Percentiles rank a stretch among this genome's conserved stretches.
These are phyloP conservation scores for Plasmodium vinckei DNA, from an alignment of 169 alveolate genomes.

Conservation along the genomic window DNA sequence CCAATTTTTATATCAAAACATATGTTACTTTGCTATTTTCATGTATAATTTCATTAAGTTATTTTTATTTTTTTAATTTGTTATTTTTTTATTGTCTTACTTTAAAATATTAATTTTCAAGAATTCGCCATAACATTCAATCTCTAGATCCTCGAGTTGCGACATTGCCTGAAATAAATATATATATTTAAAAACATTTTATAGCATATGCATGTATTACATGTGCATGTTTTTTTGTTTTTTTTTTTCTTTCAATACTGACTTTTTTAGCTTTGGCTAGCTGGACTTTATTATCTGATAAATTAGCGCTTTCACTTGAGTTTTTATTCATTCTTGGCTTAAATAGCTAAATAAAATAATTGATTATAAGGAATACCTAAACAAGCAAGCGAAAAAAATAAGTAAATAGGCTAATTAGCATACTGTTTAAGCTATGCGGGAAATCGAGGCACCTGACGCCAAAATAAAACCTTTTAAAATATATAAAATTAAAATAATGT, in stretches of 20 bases:
- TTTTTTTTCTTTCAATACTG: constrained; percentile 10
- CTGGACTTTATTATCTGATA: constrained; percentile 37
- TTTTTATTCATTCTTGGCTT: constrained; percentile 29
- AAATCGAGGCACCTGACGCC: too few species aligned
- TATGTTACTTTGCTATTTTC: not conserved
- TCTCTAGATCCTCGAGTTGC: constrained; percentile 54
- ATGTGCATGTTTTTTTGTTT: not conserved
- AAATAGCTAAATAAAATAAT: constrained; percentile 1
- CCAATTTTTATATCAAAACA: not conserved
- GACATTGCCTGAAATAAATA: constrained; percentile 23
- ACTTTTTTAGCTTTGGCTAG: constrained; percentile 71
- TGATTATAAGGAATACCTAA: not conserved
- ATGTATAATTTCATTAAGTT: not conserved
- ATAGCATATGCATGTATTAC: not conserved
- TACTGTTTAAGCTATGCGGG: too few species aligned
- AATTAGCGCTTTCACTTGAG: constrained; percentile 22
- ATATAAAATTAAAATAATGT: too few species aligned
- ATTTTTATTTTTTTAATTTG: not conserved
- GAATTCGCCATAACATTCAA: constrained; percentile 43
- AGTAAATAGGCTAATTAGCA: too few species aligned
- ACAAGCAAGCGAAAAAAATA: not conserved
- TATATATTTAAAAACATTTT: not conserved
- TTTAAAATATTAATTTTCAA: constrained; percentile 33
- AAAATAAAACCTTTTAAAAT: too few species aligned
- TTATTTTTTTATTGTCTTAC: constrained; percentile 15